Evolutionary conservation across 2,329 filamentous ascomycete species (phyloP).

Genomic region (Talaromyces verruculosus): DNA sequence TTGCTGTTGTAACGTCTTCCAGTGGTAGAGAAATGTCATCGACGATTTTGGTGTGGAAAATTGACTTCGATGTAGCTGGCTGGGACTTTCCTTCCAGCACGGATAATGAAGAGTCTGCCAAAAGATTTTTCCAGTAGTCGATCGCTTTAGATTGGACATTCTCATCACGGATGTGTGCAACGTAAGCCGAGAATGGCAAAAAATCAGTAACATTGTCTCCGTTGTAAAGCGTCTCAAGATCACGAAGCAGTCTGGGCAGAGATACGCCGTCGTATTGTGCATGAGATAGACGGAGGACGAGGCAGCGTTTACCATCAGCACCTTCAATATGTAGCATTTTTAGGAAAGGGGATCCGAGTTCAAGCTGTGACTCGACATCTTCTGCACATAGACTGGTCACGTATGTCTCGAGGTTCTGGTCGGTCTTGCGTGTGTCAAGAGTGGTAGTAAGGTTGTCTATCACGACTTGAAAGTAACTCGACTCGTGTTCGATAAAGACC

Average conservation of each 20-base stretch:
- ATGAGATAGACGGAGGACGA: conserved; percentile 60
- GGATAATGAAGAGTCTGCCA: background rate
- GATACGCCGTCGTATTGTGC: conserved; percentile 68
- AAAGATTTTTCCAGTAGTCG: background rate
- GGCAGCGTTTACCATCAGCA: conserved; percentile 36
- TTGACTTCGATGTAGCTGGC: background rate
- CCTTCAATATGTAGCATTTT: background rate
- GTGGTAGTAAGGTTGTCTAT: conserved; percentile 51
- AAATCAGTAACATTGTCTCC: conserved; percentile 23
- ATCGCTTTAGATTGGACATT: background rate
- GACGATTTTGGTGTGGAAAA: conserved; percentile 7
- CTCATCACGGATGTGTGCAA: background rate
- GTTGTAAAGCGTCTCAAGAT: conserved; percentile 55
- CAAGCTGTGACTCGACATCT: background rate
- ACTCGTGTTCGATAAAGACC: conserved; percentile 58
- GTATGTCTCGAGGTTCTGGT: background rate
- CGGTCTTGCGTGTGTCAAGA: background rate
- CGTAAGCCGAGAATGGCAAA: background rate
- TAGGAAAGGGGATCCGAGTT: conserved; percentile 10
- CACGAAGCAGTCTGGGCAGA: conserved; percentile 57
- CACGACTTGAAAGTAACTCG: conserved; percentile 55
- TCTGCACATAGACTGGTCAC: background rate
- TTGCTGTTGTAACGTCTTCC: conserved; percentile 58
- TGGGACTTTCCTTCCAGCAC: background rate
- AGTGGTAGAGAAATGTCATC: background rate